Percentiles rank a stretch among this genome's conserved stretches.
Conservation (phyloP, 768 basidiomycete species). For the Suillus clintonianus region DNA sequence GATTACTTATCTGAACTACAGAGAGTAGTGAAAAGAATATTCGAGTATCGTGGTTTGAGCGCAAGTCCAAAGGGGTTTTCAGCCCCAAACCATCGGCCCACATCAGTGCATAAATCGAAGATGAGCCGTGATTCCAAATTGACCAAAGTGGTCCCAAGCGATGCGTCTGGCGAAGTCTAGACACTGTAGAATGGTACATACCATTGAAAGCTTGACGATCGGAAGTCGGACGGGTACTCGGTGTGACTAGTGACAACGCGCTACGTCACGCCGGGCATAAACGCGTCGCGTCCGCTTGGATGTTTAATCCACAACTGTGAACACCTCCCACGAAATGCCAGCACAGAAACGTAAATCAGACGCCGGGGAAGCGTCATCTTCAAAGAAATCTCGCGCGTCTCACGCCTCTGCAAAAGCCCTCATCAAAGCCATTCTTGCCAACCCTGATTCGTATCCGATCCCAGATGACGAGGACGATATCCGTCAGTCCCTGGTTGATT, state of each 20-base stretch:
- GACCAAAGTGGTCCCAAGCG: not conserved
- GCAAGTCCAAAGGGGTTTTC: not conserved
- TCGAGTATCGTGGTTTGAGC: not conserved
- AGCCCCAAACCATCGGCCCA: not conserved
- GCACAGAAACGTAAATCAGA: conserved; percentile 41
- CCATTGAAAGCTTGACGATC: not conserved
- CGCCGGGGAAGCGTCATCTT: conserved; percentile 13
- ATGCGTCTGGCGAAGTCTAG: not conserved
- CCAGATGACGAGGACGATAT: conserved; percentile 35
- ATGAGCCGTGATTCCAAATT: not conserved
- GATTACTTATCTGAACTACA: not conserved
- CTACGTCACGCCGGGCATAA: conserved; percentile 18
- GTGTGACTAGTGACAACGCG: conserved; percentile 29
- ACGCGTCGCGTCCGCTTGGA: conserved; percentile 12
- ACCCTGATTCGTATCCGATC: conserved; percentile 36
- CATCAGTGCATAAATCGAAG: not conserved
- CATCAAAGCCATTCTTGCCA: conserved; percentile 40
- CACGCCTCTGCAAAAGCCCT: conserved; percentile 37
- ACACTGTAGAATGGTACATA: not conserved
- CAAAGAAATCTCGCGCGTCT: conserved; percentile 31
- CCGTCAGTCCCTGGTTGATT: conserved; percentile 27
- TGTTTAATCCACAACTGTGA: not conserved
- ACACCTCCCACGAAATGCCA: conserved; percentile 10
- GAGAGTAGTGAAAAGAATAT: not conserved
- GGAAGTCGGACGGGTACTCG: no score